Evolutionary conservation across 306 rosid species (phyloP).

Genomic region (Cercis canadensis): DNA sequence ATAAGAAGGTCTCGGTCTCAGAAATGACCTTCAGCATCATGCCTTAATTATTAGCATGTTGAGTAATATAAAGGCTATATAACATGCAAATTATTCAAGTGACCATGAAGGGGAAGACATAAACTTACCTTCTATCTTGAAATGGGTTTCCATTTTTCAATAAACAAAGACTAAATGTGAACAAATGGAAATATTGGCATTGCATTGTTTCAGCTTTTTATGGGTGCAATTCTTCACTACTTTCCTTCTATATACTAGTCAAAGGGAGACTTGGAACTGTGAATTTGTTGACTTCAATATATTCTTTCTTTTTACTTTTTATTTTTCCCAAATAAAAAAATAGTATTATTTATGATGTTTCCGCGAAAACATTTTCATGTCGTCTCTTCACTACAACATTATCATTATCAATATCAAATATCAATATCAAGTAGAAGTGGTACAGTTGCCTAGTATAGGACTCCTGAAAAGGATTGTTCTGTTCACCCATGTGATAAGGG

Average conservation of each 20-base stretch:
- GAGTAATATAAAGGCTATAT: neutral
- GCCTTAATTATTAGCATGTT: neutral
- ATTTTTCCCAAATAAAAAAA: neutral
- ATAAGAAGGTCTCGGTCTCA: constrained; percentile 5
- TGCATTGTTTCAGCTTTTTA: constrained; percentile 9
- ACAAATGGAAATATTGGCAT: constrained; percentile 1
- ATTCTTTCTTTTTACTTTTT: neutral
- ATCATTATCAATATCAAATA: constrained; percentile 17
- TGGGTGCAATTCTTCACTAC: neutral
- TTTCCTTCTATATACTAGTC: constrained; percentile 14
- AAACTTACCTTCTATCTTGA: constrained; percentile 17
- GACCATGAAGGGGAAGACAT: constrained; percentile 13
- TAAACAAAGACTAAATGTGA: constrained; percentile 26
- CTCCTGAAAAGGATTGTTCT: constrained; percentile 33
- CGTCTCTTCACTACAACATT: constrained; percentile 42
- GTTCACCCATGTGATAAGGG: constrained; percentile 41
- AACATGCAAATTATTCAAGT: constrained; percentile 15
- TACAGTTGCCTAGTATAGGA: constrained; percentile 33
- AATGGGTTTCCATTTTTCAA: constrained; percentile 20
- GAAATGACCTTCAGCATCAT: constrained; percentile 8
- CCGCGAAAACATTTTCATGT: constrained; percentile 53
- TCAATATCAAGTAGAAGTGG: constrained; percentile 14
- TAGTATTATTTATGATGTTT: constrained; percentile 40
- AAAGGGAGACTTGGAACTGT: constrained; percentile 43
- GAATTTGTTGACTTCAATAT: constrained; percentile 50